A percentile compares a stretch with the other conserved stretches of the same genome.
Conservation (phyloP, 116 monocot genomes). For the Zostera marina region DNA sequence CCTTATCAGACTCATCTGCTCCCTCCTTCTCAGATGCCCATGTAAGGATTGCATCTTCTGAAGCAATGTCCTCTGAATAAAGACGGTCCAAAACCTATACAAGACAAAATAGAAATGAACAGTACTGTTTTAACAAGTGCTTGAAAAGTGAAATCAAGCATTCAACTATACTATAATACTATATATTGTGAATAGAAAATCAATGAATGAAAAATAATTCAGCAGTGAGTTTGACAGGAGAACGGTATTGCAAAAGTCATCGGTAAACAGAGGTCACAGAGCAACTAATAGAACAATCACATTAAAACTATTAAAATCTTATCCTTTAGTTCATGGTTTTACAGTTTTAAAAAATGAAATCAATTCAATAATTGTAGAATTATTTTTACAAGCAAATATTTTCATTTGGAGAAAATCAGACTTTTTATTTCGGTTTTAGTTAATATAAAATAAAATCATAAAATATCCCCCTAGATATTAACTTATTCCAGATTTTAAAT, state of each 20-base stretch:
- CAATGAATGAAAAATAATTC: no score
- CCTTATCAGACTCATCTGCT: constrained; percentile 80
- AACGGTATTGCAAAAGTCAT: no score
- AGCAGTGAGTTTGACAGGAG: no score
- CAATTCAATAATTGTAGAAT: neutral
- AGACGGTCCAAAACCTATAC: constrained; percentile 40
- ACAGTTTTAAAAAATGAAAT: neutral
- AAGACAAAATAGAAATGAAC: neutral
- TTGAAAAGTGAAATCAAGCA: no score
- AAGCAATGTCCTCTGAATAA: constrained; percentile 53
- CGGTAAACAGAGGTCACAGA: no score
- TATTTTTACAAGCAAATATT: neutral
- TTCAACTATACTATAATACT: no score
- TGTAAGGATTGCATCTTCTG: constrained; percentile 65
- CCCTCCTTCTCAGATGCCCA: constrained; percentile 78
- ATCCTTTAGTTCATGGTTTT: neutral
- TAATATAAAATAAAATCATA: neutral
- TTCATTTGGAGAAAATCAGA: neutral
- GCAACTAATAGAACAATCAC: no score
- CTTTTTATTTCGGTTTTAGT: neutral
- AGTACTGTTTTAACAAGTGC: no score
- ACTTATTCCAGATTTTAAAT: neutral
- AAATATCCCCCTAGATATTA: neutral
- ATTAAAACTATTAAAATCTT: no score
- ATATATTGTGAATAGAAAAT: no score